Conservation (phyloP, 2,329 filamentous ascomycete genomes). For the Colletotrichum sp. region DNA sequence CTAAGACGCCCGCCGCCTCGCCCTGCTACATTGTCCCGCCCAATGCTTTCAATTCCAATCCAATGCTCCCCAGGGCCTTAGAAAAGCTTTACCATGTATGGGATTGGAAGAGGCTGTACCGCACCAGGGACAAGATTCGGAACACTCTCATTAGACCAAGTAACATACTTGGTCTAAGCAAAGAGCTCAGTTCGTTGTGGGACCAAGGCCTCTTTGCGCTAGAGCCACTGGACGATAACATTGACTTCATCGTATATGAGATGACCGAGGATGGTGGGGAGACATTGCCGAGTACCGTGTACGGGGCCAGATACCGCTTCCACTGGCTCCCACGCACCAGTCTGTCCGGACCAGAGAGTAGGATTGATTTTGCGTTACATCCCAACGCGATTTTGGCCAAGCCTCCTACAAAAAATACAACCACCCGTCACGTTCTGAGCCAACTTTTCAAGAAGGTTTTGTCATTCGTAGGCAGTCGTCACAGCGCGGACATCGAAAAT, state of each 20-base stretch:
- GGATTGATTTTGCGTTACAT: background rate
- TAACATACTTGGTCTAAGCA: background rate
- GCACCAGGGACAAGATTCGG: background rate
- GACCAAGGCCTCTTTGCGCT: background rate
- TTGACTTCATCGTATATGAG: background rate
- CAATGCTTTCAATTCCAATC: background rate
- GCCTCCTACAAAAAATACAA: background rate
- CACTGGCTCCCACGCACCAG: background rate
- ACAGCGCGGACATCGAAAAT: background rate
- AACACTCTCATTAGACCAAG: background rate
- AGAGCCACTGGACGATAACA: background rate
- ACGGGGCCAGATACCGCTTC: background rate
- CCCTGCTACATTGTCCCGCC: background rate
- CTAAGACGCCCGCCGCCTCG: background rate
- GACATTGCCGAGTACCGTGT: rapidly evolving
- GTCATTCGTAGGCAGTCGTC: background rate
- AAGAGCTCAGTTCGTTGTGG: background rate
- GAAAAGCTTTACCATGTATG: background rate
- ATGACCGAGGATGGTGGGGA: background rate
- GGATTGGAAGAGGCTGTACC: background rate
- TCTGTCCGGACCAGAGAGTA: background rate
- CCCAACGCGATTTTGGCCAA: rapidly evolving
- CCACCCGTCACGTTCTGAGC: background rate
- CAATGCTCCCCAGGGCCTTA: background rate
- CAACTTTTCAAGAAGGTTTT: background rate